These are phyloP conservation scores for Staphylotrichum longicolle DNA, from an alignment of 495 filamentous ascomycete species.

Conservation along the genomic window DNA sequence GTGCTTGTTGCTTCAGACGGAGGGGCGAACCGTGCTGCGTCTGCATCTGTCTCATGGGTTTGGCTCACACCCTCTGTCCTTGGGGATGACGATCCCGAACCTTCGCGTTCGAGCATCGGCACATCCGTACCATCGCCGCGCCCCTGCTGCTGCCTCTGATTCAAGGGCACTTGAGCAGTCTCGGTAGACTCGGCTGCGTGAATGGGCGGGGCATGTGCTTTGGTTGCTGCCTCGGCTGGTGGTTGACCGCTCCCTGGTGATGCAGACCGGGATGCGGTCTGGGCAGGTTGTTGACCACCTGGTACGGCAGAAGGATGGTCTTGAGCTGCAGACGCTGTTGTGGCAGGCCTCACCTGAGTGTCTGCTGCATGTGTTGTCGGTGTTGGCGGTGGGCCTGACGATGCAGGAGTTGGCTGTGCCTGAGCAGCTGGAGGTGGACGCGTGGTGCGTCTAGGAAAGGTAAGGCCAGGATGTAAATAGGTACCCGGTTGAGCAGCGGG, in stretches of 20 bases:
- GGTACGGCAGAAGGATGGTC: not conserved
- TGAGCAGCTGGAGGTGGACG: conserved; percentile 3
- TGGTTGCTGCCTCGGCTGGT: not conserved
- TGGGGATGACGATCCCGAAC: not conserved
- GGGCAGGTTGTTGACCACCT: not conserved
- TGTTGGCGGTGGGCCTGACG: not conserved
- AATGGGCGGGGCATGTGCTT: not conserved
- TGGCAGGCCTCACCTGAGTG: no score
- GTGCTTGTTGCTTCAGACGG: not conserved
- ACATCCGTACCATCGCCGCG: not conserved
- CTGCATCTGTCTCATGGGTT: not conserved
- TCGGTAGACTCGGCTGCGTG: not conserved
- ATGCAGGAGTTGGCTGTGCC: not conserved
- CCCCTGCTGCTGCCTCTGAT: not conserved
- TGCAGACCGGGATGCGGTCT: not conserved
- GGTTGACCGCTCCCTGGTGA: not conserved
- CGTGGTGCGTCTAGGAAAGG: no score
- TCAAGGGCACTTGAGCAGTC: not conserved
- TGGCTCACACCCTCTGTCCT: not conserved
- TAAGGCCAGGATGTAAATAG: not conserved
- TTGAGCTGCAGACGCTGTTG: not conserved
- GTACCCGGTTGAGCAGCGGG: not conserved
- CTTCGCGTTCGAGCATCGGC: not conserved
- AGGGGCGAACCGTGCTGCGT: not conserved
- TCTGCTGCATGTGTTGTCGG: not conserved